phyloP scores from a whole-genome alignment of 2,329 filamentous ascomycete species.

The Hypoxylon sp. region DNA sequence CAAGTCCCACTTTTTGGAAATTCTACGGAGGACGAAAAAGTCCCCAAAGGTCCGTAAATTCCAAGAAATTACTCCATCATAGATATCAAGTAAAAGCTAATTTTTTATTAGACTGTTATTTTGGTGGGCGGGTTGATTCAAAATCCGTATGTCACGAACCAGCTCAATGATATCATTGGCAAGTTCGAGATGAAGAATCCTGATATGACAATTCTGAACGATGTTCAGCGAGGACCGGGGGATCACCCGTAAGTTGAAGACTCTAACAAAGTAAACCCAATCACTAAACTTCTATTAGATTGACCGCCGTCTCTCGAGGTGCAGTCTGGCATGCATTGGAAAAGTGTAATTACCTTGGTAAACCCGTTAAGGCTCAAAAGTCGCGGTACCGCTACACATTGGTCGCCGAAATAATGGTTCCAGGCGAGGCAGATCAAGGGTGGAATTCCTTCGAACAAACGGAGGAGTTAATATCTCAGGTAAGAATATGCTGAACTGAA shows the following conservation, averaged over 20 bases:
- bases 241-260: background rate
- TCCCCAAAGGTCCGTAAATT: background rate
- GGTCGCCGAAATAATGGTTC: background rate
- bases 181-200: background rate
- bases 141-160: background rate
- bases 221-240: background rate
- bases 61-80: background rate
- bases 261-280: background rate
- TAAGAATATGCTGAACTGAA: background rate
- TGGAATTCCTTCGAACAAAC: background rate
- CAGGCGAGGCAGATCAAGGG: too few relatives aligned
- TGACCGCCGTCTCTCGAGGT: background rate
- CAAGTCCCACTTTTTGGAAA: background rate
- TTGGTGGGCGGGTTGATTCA: background rate
- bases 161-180: background rate
- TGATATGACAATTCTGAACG: background rate
- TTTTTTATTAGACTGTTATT: background rate
- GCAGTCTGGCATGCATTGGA: background rate
- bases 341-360: background rate
- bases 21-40: background rate
- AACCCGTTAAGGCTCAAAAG: background rate
- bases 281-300: background rate
- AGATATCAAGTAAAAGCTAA: background rate
- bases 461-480: background rate
- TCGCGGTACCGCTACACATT: background rate